phyloP scores from a whole-genome alignment of 1,284 basidiomycete genomes.

The Exobasidium rhododendri region DNA sequence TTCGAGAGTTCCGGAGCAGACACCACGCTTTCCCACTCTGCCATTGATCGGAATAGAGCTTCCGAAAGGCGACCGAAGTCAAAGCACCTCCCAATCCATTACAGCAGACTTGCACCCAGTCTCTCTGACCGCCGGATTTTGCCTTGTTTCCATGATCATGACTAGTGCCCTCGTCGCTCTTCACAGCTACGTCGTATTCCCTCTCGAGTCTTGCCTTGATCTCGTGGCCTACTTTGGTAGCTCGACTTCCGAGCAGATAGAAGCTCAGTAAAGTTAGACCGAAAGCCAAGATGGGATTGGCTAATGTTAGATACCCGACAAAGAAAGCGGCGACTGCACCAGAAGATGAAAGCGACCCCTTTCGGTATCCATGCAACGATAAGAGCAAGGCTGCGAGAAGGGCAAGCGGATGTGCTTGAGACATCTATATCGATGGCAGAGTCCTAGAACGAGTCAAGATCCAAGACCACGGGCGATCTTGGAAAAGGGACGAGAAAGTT shows the following conservation, averaged over 20 bases:
- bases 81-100: slow-evolving; percentile 25
- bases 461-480: too few species aligned
- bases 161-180: slow-evolving; percentile 8
- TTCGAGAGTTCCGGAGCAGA: slow-evolving; percentile 11
- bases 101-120: slow-evolving; percentile 38
- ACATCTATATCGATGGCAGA: too few species aligned
- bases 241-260: slow-evolving; percentile 71
- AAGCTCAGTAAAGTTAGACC: slow-evolving; percentile 39
- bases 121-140: slow-evolving; percentile 28
- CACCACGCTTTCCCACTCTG: slow-evolving; percentile 4
- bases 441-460: too few species aligned
- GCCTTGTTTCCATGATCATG: slow-evolving; percentile 21
- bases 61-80: slow-evolving; percentile 15
- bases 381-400: slow-evolving; percentile 7
- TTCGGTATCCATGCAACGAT: slow-evolving; percentile 26
- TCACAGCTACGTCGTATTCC: slow-evolving; percentile 43
- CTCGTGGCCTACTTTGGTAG: slow-evolving; percentile 68
- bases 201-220: slow-evolving; percentile 75
- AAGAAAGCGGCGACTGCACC: slow-evolving; percentile 35
- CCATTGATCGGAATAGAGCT: slow-evolving; percentile 14
- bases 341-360: slow-evolving; percentile 35
- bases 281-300: slow-evolving; percentile 38
- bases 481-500: too few species aligned
- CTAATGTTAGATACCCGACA: slow-evolving; percentile 41
- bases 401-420: slow-evolving; percentile 8